These are phyloP conservation scores for Juglanconis juglandina DNA, from an alignment of 2,329 filamentous ascomycete genomes.

Conservation along the genomic window DNA sequence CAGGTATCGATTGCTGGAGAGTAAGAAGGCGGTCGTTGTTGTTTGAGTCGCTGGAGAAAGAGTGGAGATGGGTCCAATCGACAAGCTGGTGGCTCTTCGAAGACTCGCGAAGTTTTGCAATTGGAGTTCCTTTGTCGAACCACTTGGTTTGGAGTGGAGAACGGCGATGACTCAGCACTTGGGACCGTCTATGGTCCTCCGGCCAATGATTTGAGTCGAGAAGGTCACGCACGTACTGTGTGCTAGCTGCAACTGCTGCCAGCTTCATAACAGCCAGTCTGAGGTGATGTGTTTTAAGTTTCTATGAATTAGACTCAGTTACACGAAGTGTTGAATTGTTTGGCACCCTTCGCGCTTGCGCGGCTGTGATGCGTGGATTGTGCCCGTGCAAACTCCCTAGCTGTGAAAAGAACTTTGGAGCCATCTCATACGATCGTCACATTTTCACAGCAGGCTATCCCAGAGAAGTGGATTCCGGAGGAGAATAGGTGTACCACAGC, in stretches of 20 bases:
- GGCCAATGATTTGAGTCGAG: background rate
- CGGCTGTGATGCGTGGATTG: too few species aligned
- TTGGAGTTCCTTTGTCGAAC: background rate
- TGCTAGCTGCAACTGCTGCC: background rate
- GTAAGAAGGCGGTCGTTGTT: background rate
- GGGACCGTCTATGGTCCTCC: background rate
- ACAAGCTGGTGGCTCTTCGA: slow-evolving; percentile 10
- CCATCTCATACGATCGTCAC: too few species aligned
- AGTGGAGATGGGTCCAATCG: slow-evolving; percentile 17
- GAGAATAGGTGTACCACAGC: too few species aligned
- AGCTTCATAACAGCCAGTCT: background rate
- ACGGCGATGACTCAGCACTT: too few species aligned
- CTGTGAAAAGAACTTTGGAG: too few species aligned
- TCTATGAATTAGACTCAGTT: too few species aligned
- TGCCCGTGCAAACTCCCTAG: too few species aligned
- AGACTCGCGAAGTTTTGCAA: background rate
- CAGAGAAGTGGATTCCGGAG: too few species aligned
- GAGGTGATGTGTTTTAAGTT: too few species aligned
- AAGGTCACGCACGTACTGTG: background rate
- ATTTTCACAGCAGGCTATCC: too few species aligned
- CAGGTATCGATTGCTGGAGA: slow-evolving; percentile 17
- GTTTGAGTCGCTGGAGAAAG: slow-evolving; percentile 13
- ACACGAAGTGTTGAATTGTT: too few species aligned
- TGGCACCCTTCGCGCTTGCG: too few species aligned
- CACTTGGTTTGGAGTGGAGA: background rate